These are phyloP conservation scores for Tuber indicum DNA, from an alignment of 495 filamentous ascomycete genomes.

Conservation along the genomic window DNA sequence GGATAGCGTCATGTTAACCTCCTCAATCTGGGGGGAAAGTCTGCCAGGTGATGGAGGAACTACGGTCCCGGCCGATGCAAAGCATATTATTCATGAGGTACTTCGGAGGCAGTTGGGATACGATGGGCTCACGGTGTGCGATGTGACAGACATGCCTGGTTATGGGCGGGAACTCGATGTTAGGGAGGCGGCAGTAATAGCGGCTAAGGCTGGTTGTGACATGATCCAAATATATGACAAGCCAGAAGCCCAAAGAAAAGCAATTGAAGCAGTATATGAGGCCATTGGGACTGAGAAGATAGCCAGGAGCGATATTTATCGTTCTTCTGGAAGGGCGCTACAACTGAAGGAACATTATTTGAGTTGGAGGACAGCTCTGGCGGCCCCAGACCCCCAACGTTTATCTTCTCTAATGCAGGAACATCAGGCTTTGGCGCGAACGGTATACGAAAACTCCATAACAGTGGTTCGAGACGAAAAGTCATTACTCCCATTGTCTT, in stretches of 20 bases:
- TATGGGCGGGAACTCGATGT: constrained; percentile 31
- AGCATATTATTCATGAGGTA: constrained; percentile 41
- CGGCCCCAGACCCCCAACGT: constrained; percentile 29
- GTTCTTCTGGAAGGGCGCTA: constrained; percentile 30
- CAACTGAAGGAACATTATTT: constrained; percentile 40
- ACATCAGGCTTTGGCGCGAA: constrained; percentile 37
- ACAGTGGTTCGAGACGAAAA: constrained; percentile 43
- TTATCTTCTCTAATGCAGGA: constrained; percentile 39
- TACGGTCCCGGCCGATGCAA: constrained; percentile 20
- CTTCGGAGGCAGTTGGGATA: constrained; percentile 42
- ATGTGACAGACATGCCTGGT: constrained; percentile 41
- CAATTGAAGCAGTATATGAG: constrained; percentile 40
- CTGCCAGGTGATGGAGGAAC: constrained; percentile 20
- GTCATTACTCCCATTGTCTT: constrained; percentile 35
- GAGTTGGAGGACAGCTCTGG: constrained; percentile 41
- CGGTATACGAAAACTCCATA: constrained; percentile 39
- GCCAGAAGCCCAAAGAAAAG: constrained; percentile 29
- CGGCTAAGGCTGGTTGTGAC: constrained; percentile 41
- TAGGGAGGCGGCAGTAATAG: constrained; percentile 36
- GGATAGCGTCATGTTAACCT: constrained; percentile 42
- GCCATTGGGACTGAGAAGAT: constrained; percentile 34
- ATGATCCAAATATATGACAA: constrained; percentile 38
- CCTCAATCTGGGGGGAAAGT: constrained; percentile 39
- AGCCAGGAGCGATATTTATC: constrained; percentile 32
- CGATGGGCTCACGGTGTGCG: constrained; percentile 41